Percentiles rank a stretch among this genome's conserved stretches.
phyloP scores from a whole-genome alignment of 371 early-diverging fungal species.

The Pancytospora epiphaga region DNA sequence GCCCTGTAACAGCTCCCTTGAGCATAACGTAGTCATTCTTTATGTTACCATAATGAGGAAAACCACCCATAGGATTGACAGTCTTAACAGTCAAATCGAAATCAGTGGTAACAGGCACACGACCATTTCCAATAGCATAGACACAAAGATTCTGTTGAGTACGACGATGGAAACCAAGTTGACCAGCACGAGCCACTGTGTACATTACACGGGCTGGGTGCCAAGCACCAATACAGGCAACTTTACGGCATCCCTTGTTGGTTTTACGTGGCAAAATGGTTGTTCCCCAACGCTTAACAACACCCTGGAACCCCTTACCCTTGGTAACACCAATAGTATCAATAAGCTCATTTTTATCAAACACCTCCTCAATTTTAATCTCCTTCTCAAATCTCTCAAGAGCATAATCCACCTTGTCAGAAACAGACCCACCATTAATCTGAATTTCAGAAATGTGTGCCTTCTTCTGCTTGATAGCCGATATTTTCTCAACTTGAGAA shows the following conservation, averaged over 20 bases:
- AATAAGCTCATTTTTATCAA: slow-evolving; percentile 91
- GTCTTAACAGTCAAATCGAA: slow-evolving; percentile 89
- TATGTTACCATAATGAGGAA: slow-evolving; percentile 95
- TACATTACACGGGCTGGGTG: slow-evolving; percentile 97
- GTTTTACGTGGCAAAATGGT: slow-evolving; percentile 99
- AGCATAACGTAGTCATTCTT: slow-evolving; percentile 93
- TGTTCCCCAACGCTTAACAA: slow-evolving; percentile 97
- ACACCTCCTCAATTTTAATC: slow-evolving; percentile 73
- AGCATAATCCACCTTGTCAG: slow-evolving; percentile 93
- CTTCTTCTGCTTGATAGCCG: slow-evolving; percentile 80
- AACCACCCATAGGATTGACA: slow-evolving; percentile 96
- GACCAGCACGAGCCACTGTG: slow-evolving; percentile 98
- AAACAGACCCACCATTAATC: slow-evolving; percentile 92
- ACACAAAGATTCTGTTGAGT: slow-evolving; percentile 98
- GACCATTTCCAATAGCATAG: slow-evolving; percentile 87
- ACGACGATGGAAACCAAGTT: slow-evolving; percentile 99
- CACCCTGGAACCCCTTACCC: slow-evolving; percentile 99
- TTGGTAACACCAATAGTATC: slow-evolving; percentile 97
- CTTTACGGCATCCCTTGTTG: slow-evolving; percentile 97
- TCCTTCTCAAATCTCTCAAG: slow-evolving; percentile 90
- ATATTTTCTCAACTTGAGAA: slow-evolving; percentile 86
- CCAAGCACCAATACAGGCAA: slow-evolving; percentile 99
- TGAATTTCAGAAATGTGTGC: slow-evolving; percentile 98
- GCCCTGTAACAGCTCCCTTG: slow-evolving; percentile 93
- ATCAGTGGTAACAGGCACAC: slow-evolving; percentile 81